phyloP scores from a whole-genome alignment of 2,329 filamentous ascomycete species.

The Graphiopsis chlorocephala region DNA sequence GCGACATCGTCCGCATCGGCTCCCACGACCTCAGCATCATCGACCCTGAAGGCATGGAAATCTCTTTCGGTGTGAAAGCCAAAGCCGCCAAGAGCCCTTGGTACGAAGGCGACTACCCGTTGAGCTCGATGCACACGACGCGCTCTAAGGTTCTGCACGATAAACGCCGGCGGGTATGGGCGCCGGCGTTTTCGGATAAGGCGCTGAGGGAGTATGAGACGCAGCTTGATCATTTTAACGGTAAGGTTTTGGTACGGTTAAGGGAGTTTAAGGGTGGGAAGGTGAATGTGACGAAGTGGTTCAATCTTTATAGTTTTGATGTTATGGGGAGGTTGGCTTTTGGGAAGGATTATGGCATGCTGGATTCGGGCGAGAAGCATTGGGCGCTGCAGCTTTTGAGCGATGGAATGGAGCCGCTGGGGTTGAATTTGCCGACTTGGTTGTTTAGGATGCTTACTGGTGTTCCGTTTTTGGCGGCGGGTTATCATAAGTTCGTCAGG shows the following conservation, averaged over 20 bases:
- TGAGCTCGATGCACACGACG: constrained; percentile 39
- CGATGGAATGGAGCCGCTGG: constrained; percentile 31
- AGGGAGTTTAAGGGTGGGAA: constrained; percentile 25
- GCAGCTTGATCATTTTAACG: constrained; percentile 36
- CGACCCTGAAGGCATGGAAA: constrained; percentile 37
- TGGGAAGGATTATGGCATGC: constrained; percentile 41
- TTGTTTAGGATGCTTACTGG: constrained; percentile 30
- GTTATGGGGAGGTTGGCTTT: constrained; percentile 47
- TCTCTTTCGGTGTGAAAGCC: constrained; percentile 39
- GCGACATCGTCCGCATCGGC: constrained; percentile 37
- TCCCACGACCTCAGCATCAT: constrained; percentile 37
- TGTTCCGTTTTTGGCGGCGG: constrained; percentile 34
- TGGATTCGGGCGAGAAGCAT: constrained; percentile 34
- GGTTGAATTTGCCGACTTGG: constrained; percentile 33
- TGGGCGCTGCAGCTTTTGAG: constrained; percentile 40
- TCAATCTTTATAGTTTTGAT: constrained; percentile 45
- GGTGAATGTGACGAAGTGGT: constrained; percentile 41
- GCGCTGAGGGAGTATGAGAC: constrained; percentile 43
- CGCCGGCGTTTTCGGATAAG: constrained; percentile 41
- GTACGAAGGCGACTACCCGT: constrained; percentile 39
- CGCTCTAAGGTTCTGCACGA: constrained; percentile 40
- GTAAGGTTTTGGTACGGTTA: constrained; percentile 36
- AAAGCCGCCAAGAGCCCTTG: constrained; percentile 42
- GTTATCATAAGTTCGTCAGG: constrained; percentile 36
- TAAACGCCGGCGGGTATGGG: constrained; percentile 41